phyloP scores from a whole-genome alignment of 2,329 filamentous ascomycete species.

The Microsporum ferrugineum region DNA sequence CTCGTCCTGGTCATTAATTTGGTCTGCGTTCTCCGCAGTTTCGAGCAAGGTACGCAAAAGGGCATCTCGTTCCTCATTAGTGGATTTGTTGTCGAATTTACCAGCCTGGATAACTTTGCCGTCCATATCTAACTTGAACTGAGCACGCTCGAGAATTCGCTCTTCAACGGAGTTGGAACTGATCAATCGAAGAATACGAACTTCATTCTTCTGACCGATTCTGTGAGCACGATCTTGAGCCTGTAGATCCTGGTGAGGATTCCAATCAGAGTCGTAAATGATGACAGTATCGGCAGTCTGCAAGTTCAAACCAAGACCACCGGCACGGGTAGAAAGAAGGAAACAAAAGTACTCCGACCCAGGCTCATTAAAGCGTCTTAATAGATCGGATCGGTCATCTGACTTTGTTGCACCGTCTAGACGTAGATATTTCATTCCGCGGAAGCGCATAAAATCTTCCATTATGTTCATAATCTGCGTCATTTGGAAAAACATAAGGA shows the following conservation, averaged over 20 bases:
- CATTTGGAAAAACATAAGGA: constrained; percentile 99
- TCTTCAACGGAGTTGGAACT: constrained; percentile 96
- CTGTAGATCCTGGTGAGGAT: constrained; percentile 97
- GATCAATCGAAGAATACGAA: constrained; percentile 89
- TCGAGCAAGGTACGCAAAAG: constrained; percentile 91
- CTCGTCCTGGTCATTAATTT: constrained; percentile 78
- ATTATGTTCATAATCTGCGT: constrained; percentile 99
- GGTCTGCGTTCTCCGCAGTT: constrained; percentile 55
- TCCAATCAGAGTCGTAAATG: constrained; percentile 99
- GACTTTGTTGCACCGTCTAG: constrained; percentile 95
- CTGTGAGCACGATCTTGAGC: constrained; percentile 99
- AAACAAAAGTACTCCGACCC: constrained; percentile 94
- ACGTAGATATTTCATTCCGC: constrained; percentile 75
- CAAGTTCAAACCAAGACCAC: constrained; percentile 91
- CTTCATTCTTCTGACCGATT: constrained; percentile 99
- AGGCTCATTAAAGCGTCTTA: constrained; percentile 81
- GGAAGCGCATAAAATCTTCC: constrained; percentile 88
- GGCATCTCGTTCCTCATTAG: constrained; percentile 93
- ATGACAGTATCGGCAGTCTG: constrained; percentile 98
- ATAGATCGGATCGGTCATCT: constrained; percentile 84
- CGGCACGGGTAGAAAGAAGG: constrained; percentile 92
- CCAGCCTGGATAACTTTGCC: constrained; percentile 98
- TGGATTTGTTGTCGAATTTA: constrained; percentile 99
- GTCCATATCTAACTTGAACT: constrained; percentile 98
- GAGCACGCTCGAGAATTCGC: constrained; percentile 91